Evolutionary conservation across 139 green algal genomes (phyloP).

Genomic region (Pleodorina starrii): DNA sequence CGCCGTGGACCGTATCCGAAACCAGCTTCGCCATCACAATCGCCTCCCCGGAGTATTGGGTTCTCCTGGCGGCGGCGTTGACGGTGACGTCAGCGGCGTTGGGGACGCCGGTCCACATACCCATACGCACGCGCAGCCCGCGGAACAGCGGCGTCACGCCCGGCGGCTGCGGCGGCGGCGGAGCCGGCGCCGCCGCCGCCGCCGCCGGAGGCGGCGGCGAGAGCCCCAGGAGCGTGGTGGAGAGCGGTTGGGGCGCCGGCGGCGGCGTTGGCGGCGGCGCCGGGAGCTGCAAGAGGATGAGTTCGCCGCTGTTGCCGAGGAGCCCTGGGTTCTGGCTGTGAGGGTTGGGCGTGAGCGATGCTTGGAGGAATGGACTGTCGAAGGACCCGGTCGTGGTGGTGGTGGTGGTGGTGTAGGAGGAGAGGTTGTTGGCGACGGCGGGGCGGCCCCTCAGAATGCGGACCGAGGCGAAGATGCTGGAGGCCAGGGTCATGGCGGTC

Average conservation of each 20-base stretch:
- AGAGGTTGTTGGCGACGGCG: background rate
- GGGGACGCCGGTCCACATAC: conserved; percentile 12
- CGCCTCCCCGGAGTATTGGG: background rate
- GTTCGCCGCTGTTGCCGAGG: background rate
- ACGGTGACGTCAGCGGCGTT: background rate
- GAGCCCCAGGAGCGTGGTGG: background rate
- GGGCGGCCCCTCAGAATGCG: background rate
- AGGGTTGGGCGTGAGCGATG: no score
- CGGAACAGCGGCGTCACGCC: background rate
- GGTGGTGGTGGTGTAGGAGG: background rate
- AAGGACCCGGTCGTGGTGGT: no score
- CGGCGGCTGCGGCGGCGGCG: background rate
- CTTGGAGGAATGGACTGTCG: no score
- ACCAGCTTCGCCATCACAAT: background rate
- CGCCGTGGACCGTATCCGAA: conserved; percentile 48
- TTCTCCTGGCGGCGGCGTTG: conserved; percentile 4
- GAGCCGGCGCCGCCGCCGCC: background rate
- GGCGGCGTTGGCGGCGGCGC: background rate
- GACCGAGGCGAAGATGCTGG: background rate
- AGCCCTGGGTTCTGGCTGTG: no score
- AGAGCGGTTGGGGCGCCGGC: background rate
- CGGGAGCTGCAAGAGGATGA: no score
- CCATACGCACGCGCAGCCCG: conserved; percentile 36
- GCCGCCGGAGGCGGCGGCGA: background rate
- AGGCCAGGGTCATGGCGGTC: background rate